Conservation (phyloP, 345 rosid species). For the Brassica juncea region DNA sequence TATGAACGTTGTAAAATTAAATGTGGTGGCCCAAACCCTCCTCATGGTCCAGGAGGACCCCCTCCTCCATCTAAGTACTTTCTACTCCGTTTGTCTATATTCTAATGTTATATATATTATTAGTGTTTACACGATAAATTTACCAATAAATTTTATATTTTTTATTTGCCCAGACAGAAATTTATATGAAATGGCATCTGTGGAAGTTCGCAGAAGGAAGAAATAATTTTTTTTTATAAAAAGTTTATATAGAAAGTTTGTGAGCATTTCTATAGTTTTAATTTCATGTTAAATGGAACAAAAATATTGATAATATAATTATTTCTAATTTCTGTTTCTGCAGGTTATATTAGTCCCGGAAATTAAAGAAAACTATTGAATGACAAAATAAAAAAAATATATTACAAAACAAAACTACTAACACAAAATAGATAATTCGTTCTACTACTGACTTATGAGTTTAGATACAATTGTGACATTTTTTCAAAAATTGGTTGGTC, state of each 20-base stretch:
- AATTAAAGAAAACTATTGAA: too few relatives aligned
- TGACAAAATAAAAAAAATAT: too few relatives aligned
- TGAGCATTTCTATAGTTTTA: slow-evolving; percentile 3
- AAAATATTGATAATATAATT: not conserved
- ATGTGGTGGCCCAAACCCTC: not conserved
- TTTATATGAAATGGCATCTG: not conserved
- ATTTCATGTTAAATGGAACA: not conserved
- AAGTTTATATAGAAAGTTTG: not conserved
- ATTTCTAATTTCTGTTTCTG: not conserved
- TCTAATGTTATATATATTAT: not conserved
- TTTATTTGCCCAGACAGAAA: not conserved
- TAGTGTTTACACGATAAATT: not conserved
- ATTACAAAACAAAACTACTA: too few relatives aligned
- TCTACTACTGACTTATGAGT: too few relatives aligned
- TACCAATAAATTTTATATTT: not conserved
- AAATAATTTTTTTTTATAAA: not conserved
- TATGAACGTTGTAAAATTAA: not conserved
- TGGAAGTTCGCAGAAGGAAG: not conserved
- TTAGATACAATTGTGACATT: too few relatives aligned
- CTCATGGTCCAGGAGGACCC: not conserved
- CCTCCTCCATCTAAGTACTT: not conserved
- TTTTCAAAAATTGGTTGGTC: too few relatives aligned
- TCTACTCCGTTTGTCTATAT: not conserved
- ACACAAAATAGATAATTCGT: too few relatives aligned
- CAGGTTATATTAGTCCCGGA: too few relatives aligned